Percentiles rank a stretch among this genome's conserved stretches.
Evolutionary conservation across 1,139 yeast species (phyloP).

Genomic region (Saccharomyces pastorianus): DNA sequence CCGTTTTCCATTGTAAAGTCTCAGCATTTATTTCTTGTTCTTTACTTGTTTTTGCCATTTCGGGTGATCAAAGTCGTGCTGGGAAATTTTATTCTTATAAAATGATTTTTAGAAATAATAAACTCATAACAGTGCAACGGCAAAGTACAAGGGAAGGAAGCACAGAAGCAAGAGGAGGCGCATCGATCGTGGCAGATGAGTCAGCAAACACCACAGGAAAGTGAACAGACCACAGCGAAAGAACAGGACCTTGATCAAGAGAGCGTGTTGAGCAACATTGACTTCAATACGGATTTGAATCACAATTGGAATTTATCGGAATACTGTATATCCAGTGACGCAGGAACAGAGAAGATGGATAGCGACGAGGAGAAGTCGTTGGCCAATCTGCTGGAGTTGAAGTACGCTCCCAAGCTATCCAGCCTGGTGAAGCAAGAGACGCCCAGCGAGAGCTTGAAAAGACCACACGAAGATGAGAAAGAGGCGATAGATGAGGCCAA

Average conservation of each 20-base stretch:
- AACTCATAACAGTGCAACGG: neutral
- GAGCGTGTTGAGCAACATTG: slow-evolving; percentile 22
- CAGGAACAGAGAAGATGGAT: slow-evolving; percentile 31
- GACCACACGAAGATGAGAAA: neutral
- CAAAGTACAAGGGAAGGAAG: neutral
- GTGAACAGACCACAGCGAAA: neutral
- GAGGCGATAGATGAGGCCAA: neutral
- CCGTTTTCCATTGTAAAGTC: neutral
- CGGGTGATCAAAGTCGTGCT: neutral
- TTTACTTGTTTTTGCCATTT: neutral
- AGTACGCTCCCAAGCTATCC: neutral
- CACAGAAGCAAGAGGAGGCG: neutral
- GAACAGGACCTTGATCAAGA: slow-evolving; percentile 22
- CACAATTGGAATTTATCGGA: slow-evolving; percentile 19
- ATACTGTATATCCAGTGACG: slow-evolving; percentile 28
- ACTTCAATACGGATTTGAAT: slow-evolving; percentile 17
- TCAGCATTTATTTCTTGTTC: neutral
- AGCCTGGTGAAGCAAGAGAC: neutral
- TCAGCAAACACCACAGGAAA: neutral
- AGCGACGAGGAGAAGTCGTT: slow-evolving; percentile 4
- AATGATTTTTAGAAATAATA: neutral
- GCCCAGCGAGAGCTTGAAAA: neutral
- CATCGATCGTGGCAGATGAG: neutral
- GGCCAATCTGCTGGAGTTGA: slow-evolving; percentile 1
- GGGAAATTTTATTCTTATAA: neutral